Conservation (phyloP, 2,329 filamentous ascomycete species). For the Lachnum nothofagi region DNA sequence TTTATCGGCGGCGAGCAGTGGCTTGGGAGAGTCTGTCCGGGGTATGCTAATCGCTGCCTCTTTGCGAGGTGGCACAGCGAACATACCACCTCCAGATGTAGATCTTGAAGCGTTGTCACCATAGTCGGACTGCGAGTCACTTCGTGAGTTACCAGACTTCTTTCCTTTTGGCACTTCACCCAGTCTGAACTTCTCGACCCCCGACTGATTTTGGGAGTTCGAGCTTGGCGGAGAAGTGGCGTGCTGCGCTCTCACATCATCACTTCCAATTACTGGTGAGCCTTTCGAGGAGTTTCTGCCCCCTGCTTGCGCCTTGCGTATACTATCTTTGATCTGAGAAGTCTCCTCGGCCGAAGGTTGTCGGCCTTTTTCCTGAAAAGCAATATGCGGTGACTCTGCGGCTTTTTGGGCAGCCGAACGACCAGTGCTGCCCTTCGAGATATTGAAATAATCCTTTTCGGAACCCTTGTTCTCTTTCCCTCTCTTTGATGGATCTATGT, state of each 20-base stretch:
- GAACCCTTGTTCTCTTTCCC: slow-evolving; percentile 29
- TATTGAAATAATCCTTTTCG: slow-evolving; percentile 56
- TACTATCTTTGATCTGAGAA: slow-evolving; percentile 43
- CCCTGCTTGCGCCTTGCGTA: slow-evolving; percentile 35
- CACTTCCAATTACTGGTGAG: slow-evolving; percentile 22
- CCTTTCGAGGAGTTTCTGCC: slow-evolving; percentile 23
- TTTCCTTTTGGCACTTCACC: slow-evolving; percentile 72
- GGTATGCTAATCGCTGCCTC: slow-evolving; percentile 17
- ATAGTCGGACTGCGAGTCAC: slow-evolving; percentile 36
- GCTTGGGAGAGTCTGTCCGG: slow-evolving; percentile 25
- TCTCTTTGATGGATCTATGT: slow-evolving; percentile 40
- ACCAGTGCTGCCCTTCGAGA: slow-evolving; percentile 38
- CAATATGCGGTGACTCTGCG: slow-evolving; percentile 70
- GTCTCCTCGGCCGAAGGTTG: slow-evolving; percentile 57
- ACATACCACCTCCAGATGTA: slow-evolving; percentile 31
- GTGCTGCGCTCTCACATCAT: slow-evolving; percentile 29
- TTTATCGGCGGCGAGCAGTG: slow-evolving; percentile 33
- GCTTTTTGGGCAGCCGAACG: slow-evolving; percentile 35
- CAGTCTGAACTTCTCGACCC: slow-evolving; percentile 63
- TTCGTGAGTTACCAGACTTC: slow-evolving; percentile 39
- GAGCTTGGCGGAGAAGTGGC: slow-evolving; percentile 23
- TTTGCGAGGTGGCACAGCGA: slow-evolving; percentile 22
- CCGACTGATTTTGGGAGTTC: slow-evolving; percentile 30
- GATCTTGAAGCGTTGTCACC: slow-evolving; percentile 34
- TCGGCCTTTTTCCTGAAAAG: slow-evolving; percentile 79